phyloP scores from a whole-genome alignment of 331 rosid genomes.

The Rhamnella rubrinervis region DNA sequence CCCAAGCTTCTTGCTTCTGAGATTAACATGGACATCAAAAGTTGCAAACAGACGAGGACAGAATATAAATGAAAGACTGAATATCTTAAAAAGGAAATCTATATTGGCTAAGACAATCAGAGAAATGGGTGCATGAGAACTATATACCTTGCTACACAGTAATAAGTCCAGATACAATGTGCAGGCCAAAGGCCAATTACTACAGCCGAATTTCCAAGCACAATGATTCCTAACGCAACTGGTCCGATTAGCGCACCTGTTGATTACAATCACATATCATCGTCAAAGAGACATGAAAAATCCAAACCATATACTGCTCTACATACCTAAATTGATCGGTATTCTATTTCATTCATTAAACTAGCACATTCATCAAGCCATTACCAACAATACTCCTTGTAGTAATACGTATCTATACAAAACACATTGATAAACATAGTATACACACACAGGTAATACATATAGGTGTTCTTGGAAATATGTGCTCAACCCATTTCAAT shows the following conservation, averaged over 20 bases:
- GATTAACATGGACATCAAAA: conserved; percentile 3
- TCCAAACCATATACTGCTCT: no score
- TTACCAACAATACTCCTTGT: background rate
- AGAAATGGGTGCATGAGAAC: background rate
- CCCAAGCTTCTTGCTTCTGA: conserved; percentile 74
- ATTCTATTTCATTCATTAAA: no score
- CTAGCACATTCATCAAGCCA: no score
- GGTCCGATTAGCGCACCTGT: conserved; percentile 57
- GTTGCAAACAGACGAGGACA: background rate
- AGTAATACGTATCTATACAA: background rate
- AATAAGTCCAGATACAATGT: conserved; percentile 67
- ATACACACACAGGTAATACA: background rate
- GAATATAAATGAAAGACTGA: background rate
- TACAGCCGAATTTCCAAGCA: conserved; percentile 58
- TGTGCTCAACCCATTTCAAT: background rate
- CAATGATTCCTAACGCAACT: conserved; percentile 38
- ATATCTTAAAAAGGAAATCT: background rate
- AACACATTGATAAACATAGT: background rate
- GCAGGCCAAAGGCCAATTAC: conserved; percentile 71
- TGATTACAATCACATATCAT: conserved; percentile 8
- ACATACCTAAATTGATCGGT: no score
- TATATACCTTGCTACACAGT: conserved; percentile 59
- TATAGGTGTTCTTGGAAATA: background rate
- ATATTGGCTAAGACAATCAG: background rate
- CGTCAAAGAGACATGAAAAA: background rate